These are phyloP conservation scores for Phytomonas sp. DNA, from an alignment of 208 protist genomes.

Conservation along the genomic window DNA sequence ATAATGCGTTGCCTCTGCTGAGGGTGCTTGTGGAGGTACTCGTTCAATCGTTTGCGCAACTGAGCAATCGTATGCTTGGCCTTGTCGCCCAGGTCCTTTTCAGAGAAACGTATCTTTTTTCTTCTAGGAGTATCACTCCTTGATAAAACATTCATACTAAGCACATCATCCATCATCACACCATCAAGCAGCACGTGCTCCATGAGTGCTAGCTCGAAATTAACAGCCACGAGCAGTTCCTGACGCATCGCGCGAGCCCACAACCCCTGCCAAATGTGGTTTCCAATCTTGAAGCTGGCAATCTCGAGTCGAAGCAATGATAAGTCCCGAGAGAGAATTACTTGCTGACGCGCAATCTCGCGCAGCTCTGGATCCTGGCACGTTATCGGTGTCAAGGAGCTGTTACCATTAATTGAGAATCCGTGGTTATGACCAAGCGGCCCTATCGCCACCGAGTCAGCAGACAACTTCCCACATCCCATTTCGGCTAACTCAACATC, in stretches of 20 bases:
- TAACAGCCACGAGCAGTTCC: slow-evolving; percentile 51
- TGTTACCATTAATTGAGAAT: slow-evolving; percentile 11
- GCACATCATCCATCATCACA: slow-evolving; percentile 17
- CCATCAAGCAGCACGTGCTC: slow-evolving; percentile 54
- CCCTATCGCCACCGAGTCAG: slow-evolving; percentile 18
- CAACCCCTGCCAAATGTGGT: slow-evolving; percentile 69
- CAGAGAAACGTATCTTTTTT: neutral
- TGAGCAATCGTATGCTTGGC: neutral
- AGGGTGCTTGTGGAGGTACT: neutral
- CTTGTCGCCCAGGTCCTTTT: neutral
- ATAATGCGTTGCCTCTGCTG: neutral
- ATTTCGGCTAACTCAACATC: slow-evolving; percentile 56
- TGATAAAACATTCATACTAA: neutral
- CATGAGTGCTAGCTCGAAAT: slow-evolving; percentile 54
- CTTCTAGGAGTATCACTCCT: neutral
- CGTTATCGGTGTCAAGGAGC: neutral
- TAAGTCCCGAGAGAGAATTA: slow-evolving; percentile 63
- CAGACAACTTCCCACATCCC: slow-evolving; percentile 14
- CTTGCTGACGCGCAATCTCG: slow-evolving; percentile 61
- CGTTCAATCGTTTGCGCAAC: neutral
- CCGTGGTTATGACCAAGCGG: slow-evolving; percentile 14
- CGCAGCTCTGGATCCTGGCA: slow-evolving; percentile 45
- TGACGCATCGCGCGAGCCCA: slow-evolving; percentile 79
- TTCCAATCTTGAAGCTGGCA: slow-evolving; percentile 55
- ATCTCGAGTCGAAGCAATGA: slow-evolving; percentile 61